Evolutionary conservation across 306 rosid species (phyloP).

Genomic region (Arachis hypogaea): DNA sequence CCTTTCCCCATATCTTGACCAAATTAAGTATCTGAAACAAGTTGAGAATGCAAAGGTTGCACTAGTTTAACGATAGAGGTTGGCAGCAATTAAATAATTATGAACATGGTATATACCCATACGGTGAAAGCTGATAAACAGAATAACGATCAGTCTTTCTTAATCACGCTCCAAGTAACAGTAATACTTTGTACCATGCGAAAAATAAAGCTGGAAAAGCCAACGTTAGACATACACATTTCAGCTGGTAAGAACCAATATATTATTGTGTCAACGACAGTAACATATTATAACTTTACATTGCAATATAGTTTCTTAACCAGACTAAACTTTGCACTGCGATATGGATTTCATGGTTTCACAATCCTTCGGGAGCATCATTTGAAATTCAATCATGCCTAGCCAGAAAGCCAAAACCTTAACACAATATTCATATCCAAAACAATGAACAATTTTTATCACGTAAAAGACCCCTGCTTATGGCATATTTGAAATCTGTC

Average conservation of each 20-base stretch:
- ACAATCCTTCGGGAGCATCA: neutral
- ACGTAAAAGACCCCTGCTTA: conserved; percentile 21
- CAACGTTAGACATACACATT: too few species aligned
- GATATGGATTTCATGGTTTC: conserved; percentile 14
- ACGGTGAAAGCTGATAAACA: neutral
- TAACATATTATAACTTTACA: neutral
- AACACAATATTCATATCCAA: conserved; percentile 1
- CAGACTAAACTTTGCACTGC: neutral
- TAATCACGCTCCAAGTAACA: neutral
- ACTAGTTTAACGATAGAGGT: too few species aligned
- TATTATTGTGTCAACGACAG: too few species aligned
- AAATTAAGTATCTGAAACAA: too few species aligned
- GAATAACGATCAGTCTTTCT: neutral
- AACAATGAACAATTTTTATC: neutral
- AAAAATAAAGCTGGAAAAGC: too few species aligned
- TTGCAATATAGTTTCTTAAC: neutral
- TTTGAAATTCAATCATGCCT: conserved; percentile 10
- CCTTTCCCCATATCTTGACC: too few species aligned
- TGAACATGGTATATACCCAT: too few species aligned
- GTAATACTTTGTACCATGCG: neutral
- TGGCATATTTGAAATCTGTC: conserved; percentile 16
- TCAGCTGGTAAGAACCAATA: too few species aligned
- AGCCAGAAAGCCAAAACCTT: conserved; percentile 31
- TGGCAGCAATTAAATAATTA: too few species aligned
- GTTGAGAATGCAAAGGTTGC: too few species aligned